Evolutionary conservation across 2,329 filamentous ascomycete species (phyloP).

Genomic region (Talaromyces sp.): DNA sequence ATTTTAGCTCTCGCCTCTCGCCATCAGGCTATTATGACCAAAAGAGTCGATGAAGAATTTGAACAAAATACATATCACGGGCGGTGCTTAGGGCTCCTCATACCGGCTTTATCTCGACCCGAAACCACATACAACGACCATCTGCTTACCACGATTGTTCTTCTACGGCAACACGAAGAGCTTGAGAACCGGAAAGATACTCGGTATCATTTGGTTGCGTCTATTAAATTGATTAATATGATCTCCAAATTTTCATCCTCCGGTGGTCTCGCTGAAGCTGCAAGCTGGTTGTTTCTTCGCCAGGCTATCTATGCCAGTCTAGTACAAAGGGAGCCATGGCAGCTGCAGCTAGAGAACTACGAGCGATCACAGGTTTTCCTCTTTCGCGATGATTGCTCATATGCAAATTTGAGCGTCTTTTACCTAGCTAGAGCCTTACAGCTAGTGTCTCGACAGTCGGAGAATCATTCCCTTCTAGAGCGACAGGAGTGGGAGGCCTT

Average conservation of each 20-base stretch:
- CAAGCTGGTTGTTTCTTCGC: constrained; percentile 35
- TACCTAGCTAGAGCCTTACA: constrained; percentile 23
- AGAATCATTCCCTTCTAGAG: no score
- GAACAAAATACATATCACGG: constrained; percentile 30
- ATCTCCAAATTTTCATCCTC: constrained; percentile 32
- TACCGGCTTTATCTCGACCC: constrained; percentile 23
- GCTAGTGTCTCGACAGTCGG: no score
- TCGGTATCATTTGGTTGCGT: constrained; percentile 30
- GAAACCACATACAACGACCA: constrained; percentile 22
- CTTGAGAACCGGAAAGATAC: constrained; percentile 22
- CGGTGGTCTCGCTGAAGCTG: constrained; percentile 34
- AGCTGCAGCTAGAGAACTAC: constrained; percentile 31
- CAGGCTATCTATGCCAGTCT: constrained; percentile 35
- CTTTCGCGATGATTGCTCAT: constrained; percentile 30
- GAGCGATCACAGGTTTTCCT: constrained; percentile 26
- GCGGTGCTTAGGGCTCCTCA: constrained; percentile 27
- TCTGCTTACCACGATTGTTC: constrained; percentile 27
- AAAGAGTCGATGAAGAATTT: constrained; percentile 12
- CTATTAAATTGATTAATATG: constrained; percentile 31
- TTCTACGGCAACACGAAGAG: constrained; percentile 31
- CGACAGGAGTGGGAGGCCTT: no score
- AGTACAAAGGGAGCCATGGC: constrained; percentile 26
- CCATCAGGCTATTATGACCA: constrained; percentile 23
- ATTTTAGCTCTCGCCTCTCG: constrained; percentile 30
- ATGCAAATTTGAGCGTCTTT: constrained; percentile 31